Evolutionary conservation across 2,329 filamentous ascomycete species (phyloP), one percentile per base, ranked within the genome.

Genomic region (Sporothrix euskadiensis): DNA sequence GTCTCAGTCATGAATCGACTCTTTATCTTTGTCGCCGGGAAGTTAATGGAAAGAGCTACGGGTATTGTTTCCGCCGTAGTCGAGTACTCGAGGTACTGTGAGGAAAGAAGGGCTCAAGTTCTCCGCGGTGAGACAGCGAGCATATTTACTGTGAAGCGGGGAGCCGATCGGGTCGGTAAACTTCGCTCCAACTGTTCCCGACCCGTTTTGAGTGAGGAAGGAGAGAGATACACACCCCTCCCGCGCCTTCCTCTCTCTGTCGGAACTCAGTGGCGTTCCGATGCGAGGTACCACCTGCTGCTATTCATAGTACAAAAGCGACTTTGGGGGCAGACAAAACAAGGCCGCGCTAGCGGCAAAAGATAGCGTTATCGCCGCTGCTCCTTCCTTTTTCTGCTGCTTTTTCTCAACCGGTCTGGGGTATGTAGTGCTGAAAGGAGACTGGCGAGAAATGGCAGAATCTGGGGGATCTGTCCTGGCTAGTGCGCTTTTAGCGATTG

Each of bases 391-490:
- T 54, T 68, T 26, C 41, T 32, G 1, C n/a, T 41, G 35, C 41
- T 32, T n/a, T 30, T 30, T 56, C 66, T 39, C 47, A n/a, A 54
- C 66, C 47, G 47, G 68, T 70, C 68, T 35, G 68, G 68, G 68
- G 68, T 70, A 57, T 70, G 68, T 59, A 0, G 49, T 57, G 66
- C 65, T 69, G 65, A 54, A 69, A 52, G 44, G 44, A 49, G 65
- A 54, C 35, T 56, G 66, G 66, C 49, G n/a, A 71, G 26, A 71
- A 69, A 70, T 44, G 52, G 68, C 35, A 57, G 56, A 71, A 71
- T 71, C 69, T 71, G 69, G 69, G 68, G 69, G 69, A 71, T 71
- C 69, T 71, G 69, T 71, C 54, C 49, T 57, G 35, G 66, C 69
- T 71, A 71, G 68, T 57, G 49, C 68, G 19, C 22, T 70, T 68